Evolutionary conservation across 2,329 filamentous ascomycete genomes (phyloP).

Genomic region (Dothistroma pini): DNA sequence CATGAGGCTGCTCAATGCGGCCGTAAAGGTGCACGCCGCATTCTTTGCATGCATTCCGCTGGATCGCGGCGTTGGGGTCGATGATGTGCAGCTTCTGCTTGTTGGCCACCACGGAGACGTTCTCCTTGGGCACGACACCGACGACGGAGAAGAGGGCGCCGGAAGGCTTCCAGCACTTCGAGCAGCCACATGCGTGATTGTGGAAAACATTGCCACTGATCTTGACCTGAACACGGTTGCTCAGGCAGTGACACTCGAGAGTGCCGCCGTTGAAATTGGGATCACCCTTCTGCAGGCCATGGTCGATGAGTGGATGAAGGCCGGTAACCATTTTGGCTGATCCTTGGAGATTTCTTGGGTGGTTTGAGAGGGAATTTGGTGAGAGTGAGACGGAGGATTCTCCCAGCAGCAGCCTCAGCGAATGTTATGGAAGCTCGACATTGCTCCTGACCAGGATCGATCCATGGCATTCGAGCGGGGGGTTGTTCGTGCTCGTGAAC

Average conservation of each 20-base stretch:
- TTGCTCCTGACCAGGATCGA: conserved; percentile 1
- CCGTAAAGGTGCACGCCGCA: conserved; percentile 63
- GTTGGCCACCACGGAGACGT: conserved; percentile 57
- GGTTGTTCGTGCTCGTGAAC: not conserved
- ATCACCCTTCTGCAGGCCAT: conserved; percentile 56
- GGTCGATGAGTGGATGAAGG: conserved; percentile 61
- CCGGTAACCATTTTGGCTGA: conserved; percentile 9
- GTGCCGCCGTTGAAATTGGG: conserved; percentile 57
- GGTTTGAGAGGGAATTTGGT: not conserved
- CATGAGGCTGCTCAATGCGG: conserved; percentile 60
- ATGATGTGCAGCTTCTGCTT: conserved; percentile 55
- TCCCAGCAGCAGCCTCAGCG: not conserved
- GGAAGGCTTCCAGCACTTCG: conserved; percentile 67
- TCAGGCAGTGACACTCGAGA: conserved; percentile 58
- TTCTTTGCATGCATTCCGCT: conserved; percentile 57
- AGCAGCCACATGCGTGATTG: conserved; percentile 70
- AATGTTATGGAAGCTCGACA: not conserved
- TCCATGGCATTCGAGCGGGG: conserved; percentile 6
- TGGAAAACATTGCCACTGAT: conserved; percentile 58
- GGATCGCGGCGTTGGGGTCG: conserved; percentile 56
- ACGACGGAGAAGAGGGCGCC: conserved; percentile 63
- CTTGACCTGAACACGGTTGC: conserved; percentile 55
- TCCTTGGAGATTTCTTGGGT: not conserved
- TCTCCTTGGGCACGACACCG: conserved; percentile 56
- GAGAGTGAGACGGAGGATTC: not conserved